Base-by-base conservation (phyloP, 2,329 filamentous ascomycete species). In the Pseudogymnoascus sp. region DNA sequence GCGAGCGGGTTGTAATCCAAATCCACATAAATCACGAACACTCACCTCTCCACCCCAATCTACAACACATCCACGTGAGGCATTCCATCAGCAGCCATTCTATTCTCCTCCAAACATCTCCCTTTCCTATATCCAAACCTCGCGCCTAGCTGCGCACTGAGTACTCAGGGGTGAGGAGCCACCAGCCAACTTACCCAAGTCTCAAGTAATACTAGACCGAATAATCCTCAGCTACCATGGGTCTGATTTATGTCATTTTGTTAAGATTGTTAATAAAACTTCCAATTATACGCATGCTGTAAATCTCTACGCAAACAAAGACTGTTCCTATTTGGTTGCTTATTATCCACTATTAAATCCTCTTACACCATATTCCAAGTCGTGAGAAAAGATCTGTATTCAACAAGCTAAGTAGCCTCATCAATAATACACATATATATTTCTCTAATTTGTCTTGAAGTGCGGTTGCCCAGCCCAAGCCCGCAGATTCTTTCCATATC, bases 401-500 rank as follows among this genome's bases (percentile, higher is more conserved):
- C 37, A 40, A 40, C 7, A 40, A 40, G n/a, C 37, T n/a, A 40
- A 40, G 37, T 40, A 40, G 37, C 37, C 15, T 38, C 37, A 40
- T 17, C 3, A 40, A 40, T 17, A 40, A 17, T 40, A 17, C 15
- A 40, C 37, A 9, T 5, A 40, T 17, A 40, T 40, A 40, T 40
- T 40, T 26, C 37, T 60, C 29, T 61, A 66, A 59, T 62, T 62
- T 2, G 71, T 72, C 40, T 68, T 68, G 63, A 78, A 77, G 38
- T 72, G 67, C 64, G 75, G 67, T 17, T 69, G 72, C 1, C 76
- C 75, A 26, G 70, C 69, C 75, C 69, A 75, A 35, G 68, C 67
- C 60, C 77, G 70, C 67, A 78, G 60, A 10, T 64, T 68, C 72
- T 76, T 78, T 7, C 77, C 77, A 62, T 70, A 75, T 60, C 71